Conservation (phyloP, 345 rosid species). For the Eucalyptus sp. region DNA sequence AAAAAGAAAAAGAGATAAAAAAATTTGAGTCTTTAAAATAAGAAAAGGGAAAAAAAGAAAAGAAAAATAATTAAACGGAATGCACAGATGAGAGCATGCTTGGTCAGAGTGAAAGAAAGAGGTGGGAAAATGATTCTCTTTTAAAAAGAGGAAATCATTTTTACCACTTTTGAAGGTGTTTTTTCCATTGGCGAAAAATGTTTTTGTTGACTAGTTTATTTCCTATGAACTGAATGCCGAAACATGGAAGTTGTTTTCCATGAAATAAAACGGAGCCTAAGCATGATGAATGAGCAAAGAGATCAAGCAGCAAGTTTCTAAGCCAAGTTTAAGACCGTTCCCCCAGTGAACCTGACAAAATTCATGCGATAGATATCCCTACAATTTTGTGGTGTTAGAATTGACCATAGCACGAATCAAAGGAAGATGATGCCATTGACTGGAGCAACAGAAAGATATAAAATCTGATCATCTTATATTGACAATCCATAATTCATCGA, state of each 20-base stretch:
- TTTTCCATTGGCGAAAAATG: fast-evolving
- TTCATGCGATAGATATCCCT: background rate
- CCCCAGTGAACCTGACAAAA: background rate
- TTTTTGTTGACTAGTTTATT: background rate
- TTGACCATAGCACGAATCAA: background rate
- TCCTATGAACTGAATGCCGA: background rate
- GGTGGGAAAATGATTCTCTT: background rate
- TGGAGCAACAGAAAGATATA: background rate
- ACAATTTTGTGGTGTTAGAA: background rate
- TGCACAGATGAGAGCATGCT: background rate
- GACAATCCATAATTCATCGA: background rate
- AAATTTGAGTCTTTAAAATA: too few species aligned
- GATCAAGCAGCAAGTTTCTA: background rate
- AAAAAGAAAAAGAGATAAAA: too few species aligned
- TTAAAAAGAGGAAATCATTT: background rate
- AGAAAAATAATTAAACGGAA: too few species aligned
- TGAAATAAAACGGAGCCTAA: background rate
- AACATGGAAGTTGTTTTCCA: background rate
- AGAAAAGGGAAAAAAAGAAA: too few species aligned
- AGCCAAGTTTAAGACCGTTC: background rate
- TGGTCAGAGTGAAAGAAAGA: background rate
- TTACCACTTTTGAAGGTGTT: background rate
- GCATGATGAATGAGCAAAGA: background rate
- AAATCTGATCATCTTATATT: background rate
- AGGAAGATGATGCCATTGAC: background rate